A percentile compares a stretch with the other conserved stretches of the same genome.
phyloP scores from a whole-genome alignment of 805 yeast species.

The Zygosaccharomyces bisporus region DNA sequence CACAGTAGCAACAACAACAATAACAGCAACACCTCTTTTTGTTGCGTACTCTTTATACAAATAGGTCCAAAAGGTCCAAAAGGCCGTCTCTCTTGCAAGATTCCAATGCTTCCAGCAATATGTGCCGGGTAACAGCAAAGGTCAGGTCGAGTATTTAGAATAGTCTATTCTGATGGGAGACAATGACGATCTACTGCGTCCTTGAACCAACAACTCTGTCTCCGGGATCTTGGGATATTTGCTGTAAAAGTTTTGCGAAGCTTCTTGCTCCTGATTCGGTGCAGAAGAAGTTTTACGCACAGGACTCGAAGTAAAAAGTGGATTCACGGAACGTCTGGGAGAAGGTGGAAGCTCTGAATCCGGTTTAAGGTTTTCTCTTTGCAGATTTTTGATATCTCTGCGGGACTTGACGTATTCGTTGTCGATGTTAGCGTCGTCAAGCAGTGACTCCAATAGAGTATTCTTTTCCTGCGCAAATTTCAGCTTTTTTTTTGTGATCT shows the following conservation, averaged over 20 bases:
- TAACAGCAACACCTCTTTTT: constrained; percentile 1
- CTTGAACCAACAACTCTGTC: constrained; percentile 27
- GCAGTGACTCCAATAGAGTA: constrained; percentile 26
- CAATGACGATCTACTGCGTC: constrained; percentile 20
- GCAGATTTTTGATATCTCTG: constrained; percentile 34
- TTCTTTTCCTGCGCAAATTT: constrained; percentile 34
- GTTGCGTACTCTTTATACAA: not conserved
- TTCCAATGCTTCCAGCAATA: not conserved
- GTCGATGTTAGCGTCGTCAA: constrained; percentile 35
- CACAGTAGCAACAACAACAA: constrained; percentile 2
- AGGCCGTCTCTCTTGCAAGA: not conserved
- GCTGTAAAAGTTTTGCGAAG: constrained; percentile 22
- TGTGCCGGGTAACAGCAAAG: constrained; percentile 13
- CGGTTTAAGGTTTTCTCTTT: constrained; percentile 31
- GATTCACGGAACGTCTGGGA: constrained; percentile 26
- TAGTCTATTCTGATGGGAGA: constrained; percentile 35
- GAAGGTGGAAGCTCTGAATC: constrained; percentile 34
- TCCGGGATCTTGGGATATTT: constrained; percentile 34
- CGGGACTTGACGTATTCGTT: constrained; percentile 33
- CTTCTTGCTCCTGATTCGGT: not conserved
- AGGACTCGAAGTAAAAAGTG: constrained; percentile 36
- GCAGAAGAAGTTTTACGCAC: constrained; percentile 17
- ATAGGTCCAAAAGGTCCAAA: not conserved
- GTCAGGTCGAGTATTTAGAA: constrained; percentile 26
- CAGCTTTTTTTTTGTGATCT: constrained; percentile 23